phyloP scores from a whole-genome alignment of 345 rosid genomes.

The Turritis glabra region DNA sequence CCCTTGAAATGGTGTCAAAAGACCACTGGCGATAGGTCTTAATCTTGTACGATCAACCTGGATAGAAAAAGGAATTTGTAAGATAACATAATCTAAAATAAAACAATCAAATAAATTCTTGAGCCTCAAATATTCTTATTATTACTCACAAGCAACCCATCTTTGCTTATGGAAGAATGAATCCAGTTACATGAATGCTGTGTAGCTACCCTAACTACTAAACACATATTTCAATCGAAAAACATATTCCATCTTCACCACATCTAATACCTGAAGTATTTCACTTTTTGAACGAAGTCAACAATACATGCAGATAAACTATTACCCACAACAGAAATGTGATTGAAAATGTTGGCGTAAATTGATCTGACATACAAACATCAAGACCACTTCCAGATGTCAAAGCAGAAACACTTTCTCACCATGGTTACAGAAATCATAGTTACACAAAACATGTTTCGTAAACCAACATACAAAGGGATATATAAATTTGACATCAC shows the following conservation, averaged over 20 bases:
- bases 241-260: slow-evolving; percentile 2
- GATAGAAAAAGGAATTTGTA: slow-evolving; percentile 4
- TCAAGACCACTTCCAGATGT: slow-evolving; percentile 8
- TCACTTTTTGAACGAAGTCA: neutral
- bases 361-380: neutral
- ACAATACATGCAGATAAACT: slow-evolving; percentile 3
- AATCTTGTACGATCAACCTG: slow-evolving; percentile 85
- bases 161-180: neutral
- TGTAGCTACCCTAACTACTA: slow-evolving; percentile 8
- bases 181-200: neutral
- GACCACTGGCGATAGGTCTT: slow-evolving; percentile 95
- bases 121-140: neutral
- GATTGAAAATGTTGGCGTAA: neutral
- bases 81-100: neutral
- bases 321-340: neutral
- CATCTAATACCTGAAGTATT: neutral
- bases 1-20: slow-evolving; percentile 81
- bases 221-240: neutral
- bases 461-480: neutral
- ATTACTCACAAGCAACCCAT: slow-evolving; percentile 4
- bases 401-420: neutral
- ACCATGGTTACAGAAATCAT: neutral
- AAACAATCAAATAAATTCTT: neutral
- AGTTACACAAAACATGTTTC: neutral
- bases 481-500: neutral